Percentiles rank a stretch among this genome's conserved stretches.
Conservation (phyloP, 768 basidiomycete species). For the Melanogaster broomeanus region DNA sequence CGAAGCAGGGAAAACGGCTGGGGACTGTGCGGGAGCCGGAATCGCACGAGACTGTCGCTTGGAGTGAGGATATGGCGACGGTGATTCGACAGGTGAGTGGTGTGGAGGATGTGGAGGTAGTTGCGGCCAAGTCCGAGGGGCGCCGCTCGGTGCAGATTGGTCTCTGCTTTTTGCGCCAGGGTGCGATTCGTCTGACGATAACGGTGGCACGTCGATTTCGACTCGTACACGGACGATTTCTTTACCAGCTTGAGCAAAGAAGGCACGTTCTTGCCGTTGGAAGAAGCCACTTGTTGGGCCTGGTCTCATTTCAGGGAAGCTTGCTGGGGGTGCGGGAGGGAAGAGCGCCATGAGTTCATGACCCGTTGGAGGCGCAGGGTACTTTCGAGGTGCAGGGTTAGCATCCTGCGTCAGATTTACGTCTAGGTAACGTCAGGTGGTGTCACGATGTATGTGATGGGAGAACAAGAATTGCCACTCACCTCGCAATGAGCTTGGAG, state of each 20-base stretch:
- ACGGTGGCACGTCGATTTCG: constrained; percentile 57
- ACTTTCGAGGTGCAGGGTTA: constrained; percentile 54
- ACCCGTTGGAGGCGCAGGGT: constrained; percentile 75
- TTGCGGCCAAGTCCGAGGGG: constrained; percentile 32
- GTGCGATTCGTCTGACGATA: constrained; percentile 14
- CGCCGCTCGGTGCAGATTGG: constrained; percentile 19
- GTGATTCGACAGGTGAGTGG: constrained; percentile 24
- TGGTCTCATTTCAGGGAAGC: constrained; percentile 52
- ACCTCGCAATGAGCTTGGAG: constrained; percentile 67
- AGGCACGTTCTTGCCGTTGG: constrained; percentile 74
- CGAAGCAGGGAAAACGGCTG: constrained; percentile 30
- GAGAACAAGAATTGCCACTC: not conserved
- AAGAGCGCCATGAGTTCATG: constrained; percentile 88
- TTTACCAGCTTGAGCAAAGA: constrained; percentile 76
- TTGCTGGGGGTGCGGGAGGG: constrained; percentile 66
- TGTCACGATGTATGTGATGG: constrained; percentile 2
- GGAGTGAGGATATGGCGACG: constrained; percentile 36
- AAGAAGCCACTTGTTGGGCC: constrained; percentile 76
- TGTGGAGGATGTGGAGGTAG: constrained; percentile 33
- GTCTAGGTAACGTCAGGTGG: constrained; percentile 42
- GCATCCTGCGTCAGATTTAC: constrained; percentile 60
- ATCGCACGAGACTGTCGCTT: constrained; percentile 29
- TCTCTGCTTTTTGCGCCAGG: constrained; percentile 31
- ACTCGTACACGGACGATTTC: constrained; percentile 77
- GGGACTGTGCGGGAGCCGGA: constrained; percentile 26